These are phyloP conservation scores for Mycena alexandri DNA, from an alignment of 768 basidiomycete species.

Conservation along the genomic window DNA sequence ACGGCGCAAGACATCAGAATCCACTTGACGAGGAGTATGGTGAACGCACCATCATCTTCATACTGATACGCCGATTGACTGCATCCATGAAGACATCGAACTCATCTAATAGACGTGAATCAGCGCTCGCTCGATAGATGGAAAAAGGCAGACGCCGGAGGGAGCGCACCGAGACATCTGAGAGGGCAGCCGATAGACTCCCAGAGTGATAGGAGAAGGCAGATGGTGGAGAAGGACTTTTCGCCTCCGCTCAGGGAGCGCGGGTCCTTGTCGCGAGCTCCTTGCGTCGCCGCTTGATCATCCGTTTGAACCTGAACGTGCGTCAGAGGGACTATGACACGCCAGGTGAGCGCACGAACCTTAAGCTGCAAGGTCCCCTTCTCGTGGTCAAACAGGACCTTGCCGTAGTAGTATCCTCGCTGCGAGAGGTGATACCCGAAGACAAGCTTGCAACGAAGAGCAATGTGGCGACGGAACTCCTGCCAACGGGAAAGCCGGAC, in stretches of 20 bases:
- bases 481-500: constrained; percentile 83
- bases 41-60: constrained; percentile 99
- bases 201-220: constrained; percentile 94
- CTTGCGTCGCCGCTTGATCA: constrained; percentile 76
- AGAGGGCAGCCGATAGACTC: constrained; percentile 95
- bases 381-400: constrained; percentile 88
- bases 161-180: constrained; percentile 81
- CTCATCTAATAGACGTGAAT: constrained; percentile 70
- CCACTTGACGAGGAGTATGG: no score
- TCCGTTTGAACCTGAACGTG: constrained; percentile 80
- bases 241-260: constrained; percentile 93
- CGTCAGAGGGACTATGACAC: constrained; percentile 18
- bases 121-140: constrained; percentile 6
- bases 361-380: constrained; percentile 73
- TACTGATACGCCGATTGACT: constrained; percentile 90
- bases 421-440: constrained; percentile 87
- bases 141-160: constrained; percentile 2
- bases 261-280: constrained; percentile 81
- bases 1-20: no score
- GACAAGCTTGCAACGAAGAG: constrained; percentile 86
- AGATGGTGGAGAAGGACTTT: constrained; percentile 97
- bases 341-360: constrained; percentile 46
- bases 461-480: constrained; percentile 89
- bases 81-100: constrained; percentile 99
- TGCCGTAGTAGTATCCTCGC: constrained; percentile 92